Base-by-base conservation (phyloP, 768 basidiomycete species). In the Xerocomellus intermedius region DNA sequence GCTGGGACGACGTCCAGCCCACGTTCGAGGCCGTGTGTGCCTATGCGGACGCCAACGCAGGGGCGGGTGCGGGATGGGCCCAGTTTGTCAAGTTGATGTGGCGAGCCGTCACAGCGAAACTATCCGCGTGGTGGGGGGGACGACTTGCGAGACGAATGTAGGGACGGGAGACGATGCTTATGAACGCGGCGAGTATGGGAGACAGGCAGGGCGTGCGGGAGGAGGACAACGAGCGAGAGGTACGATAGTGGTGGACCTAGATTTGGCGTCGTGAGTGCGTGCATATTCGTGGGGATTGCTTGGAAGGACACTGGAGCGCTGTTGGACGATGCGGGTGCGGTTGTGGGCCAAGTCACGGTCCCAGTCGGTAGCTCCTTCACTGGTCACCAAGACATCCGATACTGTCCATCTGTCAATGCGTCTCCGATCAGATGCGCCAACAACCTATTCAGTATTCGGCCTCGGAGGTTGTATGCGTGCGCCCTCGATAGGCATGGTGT, bases 1-100 rank as follows among this genome's bases (percentile, higher is more conserved):
- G 38, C 17, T 78, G 77, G 77, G 63, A 63, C 37, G 46, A 52
- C 8, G 66, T 64, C 4, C 70, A 75, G 59, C 52, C 28, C 30
- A 63, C 58, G 22, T 75, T 64, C 35, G 73, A 75, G 48, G 56
- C 66, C 8, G 43, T 74, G 2, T 66, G 58, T 44, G 61, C 61
- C 39, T 39, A 5, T 8, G 37, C 22, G n/a, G 51, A 50, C 16
- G 28, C 39, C 30, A 4, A 28, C 47, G 60, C 12, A 22, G 42
- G 38, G 35, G 9, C 30, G 47, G 57, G 30, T 61, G 58, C 65
- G 17, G 33, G 33, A 59, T 57, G 43, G 47, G 17, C 32, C 32
- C 66, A 52, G 42, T 65, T 43, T 55, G 49, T 59, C 56, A 48
- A 32, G 39, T 33, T 54, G 49, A 58, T 48, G 36, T 60, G 59